Conservation (phyloP, 2,329 filamentous ascomycete genomes). For the Fonsecaea erecta region DNA sequence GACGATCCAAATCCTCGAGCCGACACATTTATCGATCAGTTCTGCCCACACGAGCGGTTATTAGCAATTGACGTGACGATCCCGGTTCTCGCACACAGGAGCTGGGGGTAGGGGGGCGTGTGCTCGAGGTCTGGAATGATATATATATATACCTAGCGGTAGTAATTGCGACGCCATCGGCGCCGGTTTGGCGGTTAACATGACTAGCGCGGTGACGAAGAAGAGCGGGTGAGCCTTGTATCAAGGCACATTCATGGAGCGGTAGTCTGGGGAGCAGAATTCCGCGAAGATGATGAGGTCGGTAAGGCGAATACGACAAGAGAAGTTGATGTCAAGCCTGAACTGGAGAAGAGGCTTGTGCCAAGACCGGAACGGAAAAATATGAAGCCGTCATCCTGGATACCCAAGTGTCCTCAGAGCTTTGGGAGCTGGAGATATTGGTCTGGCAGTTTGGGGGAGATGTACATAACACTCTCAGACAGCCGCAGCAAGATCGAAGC, state of each 20-base stretch:
- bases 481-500: neutral
- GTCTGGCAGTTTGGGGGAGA: too few species aligned
- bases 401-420: too few species aligned
- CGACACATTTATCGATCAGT: constrained; percentile 98
- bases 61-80: neutral
- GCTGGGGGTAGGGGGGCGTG: too few species aligned
- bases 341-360: neutral
- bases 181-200: neutral
- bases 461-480: neutral
- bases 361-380: neutral
- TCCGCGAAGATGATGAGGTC: neutral
- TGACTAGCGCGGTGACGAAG: neutral
- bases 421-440: too few species aligned
- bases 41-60: constrained; percentile 62
- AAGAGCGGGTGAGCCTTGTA: neutral
- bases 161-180: constrained; percentile 74
- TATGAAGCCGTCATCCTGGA: neutral
- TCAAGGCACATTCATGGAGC: neutral
- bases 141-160: constrained; percentile 72
- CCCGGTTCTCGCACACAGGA: too few species aligned
- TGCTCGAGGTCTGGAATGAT: too few species aligned
- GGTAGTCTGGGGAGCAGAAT: neutral
- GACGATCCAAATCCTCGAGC: constrained; percentile 96
- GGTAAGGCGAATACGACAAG: neutral
- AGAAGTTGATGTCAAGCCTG: neutral